Conservation (phyloP, 73 alveolate genomes). For the Tetrahymena borealis region DNA sequence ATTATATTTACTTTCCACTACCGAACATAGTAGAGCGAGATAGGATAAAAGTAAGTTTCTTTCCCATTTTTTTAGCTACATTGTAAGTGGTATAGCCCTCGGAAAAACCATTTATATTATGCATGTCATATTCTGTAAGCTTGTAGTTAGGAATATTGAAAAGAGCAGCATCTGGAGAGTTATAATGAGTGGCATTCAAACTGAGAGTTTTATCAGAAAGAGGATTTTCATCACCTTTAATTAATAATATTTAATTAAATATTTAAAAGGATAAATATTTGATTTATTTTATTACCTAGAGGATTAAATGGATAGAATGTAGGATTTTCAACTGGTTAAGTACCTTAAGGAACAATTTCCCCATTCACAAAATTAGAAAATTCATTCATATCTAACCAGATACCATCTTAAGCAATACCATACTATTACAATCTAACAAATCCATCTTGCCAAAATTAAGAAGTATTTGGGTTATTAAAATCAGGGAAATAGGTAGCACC, state of each 20-base stretch:
- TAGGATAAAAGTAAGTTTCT: slow-evolving; percentile 11
- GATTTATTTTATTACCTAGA: background rate
- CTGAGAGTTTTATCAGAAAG: slow-evolving; percentile 10
- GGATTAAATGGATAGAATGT: background rate
- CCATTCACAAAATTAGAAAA: slow-evolving; percentile 51
- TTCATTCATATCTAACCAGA: slow-evolving; percentile 83
- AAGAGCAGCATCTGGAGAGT: slow-evolving; percentile 14
- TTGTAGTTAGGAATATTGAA: background rate
- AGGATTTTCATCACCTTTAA: slow-evolving; percentile 39
- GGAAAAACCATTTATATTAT: slow-evolving; percentile 11
- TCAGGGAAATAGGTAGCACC: slow-evolving; percentile 71
- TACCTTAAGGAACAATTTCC: slow-evolving; percentile 38
- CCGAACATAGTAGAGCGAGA: slow-evolving; percentile 34
- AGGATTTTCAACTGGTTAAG: background rate
- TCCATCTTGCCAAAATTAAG: slow-evolving; percentile 54
- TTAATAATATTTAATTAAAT: slow-evolving; percentile 46
- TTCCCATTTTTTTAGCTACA: slow-evolving; percentile 1
- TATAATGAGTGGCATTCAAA: slow-evolving; percentile 23
- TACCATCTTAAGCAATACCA: slow-evolving; percentile 43
- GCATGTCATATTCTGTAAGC: slow-evolving; percentile 22
- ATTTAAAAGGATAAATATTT: background rate
- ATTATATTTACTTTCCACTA: slow-evolving; percentile 46
- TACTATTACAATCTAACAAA: background rate
- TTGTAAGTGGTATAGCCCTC: slow-evolving; percentile 22
- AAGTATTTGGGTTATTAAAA: slow-evolving; percentile 62